Conservation (phyloP, 495 filamentous ascomycete genomes). For the Podospora sp. region DNA sequence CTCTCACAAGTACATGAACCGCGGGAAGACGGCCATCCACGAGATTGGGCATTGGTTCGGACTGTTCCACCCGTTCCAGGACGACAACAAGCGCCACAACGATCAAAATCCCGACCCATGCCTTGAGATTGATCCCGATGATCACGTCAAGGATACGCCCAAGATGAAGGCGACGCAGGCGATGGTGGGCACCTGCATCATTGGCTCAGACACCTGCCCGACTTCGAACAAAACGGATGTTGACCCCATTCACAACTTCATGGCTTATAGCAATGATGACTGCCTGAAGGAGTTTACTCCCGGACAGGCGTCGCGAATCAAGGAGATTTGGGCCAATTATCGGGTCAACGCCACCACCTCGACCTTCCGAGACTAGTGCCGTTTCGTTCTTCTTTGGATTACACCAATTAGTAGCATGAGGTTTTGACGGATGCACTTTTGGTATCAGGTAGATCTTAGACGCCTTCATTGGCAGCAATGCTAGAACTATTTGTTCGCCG, state of each 20-base stretch:
- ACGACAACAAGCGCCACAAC: slow-evolving; percentile 6
- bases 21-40: neutral
- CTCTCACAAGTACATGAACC: slow-evolving; percentile 1
- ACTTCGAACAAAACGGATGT: slow-evolving; percentile 2
- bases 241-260: slow-evolving; percentile 6
- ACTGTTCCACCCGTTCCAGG: slow-evolving; percentile 8
- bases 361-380: slow-evolving; percentile 3
- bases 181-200: slow-evolving; percentile 4
- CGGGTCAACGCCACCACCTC: slow-evolving; percentile 7
- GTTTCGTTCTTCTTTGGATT: too few species aligned
- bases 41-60: slow-evolving; percentile 15
- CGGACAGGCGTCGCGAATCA: neutral
- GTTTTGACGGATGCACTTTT: too few species aligned
- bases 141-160: slow-evolving; percentile 10
- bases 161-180: slow-evolving; percentile 3
- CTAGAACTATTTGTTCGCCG: too few species aligned
- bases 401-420: too few species aligned
- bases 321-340: slow-evolving; percentile 13
- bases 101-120: slow-evolving; percentile 7
- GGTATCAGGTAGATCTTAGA: too few species aligned
- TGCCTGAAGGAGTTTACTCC: slow-evolving; percentile 7
- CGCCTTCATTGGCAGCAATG: too few species aligned
- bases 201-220: neutral
- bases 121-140: neutral
- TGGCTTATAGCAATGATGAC: slow-evolving; percentile 9